These are phyloP conservation scores for Eutypa lata DNA, from an alignment of 2,329 filamentous ascomycete species.

Conservation along the genomic window DNA sequence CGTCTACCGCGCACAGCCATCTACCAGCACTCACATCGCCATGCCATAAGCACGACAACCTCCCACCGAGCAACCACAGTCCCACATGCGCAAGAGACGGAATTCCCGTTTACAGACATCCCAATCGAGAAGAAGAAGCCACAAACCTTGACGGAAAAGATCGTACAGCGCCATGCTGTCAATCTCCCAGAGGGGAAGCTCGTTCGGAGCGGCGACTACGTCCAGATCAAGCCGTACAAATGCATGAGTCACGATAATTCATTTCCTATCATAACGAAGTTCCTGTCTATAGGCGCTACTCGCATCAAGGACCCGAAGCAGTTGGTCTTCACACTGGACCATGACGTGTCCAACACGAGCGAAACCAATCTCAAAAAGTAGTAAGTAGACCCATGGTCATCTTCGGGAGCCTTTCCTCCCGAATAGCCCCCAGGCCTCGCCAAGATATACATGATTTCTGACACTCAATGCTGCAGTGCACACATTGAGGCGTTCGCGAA, in stretches of 20 bases:
- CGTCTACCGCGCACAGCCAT: no score
- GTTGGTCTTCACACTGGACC: constrained; percentile 80
- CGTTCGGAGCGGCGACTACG: constrained; percentile 79
- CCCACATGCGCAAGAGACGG: no score
- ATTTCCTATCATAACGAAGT: constrained; percentile 71
- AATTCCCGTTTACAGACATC: no score
- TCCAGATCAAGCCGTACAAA: constrained; percentile 67
- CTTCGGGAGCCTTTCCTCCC: no score
- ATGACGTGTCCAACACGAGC: constrained; percentile 81
- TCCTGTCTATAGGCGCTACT: constrained; percentile 77
- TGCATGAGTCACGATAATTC: constrained; percentile 89
- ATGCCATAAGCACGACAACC: no score
- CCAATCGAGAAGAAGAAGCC: no score
- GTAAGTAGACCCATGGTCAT: no score
- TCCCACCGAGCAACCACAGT: no score
- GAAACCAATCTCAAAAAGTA: constrained; percentile 82
- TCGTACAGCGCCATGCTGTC: constrained; percentile 79
- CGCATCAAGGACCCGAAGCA: constrained; percentile 69
- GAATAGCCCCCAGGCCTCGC: no score
- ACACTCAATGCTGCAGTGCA: no score
- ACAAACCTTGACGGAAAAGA: constrained; percentile 90
- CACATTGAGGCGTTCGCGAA: constrained; percentile 79
- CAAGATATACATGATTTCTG: no score
- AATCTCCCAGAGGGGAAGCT: constrained; percentile 71
- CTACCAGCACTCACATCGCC: no score